phyloP scores from a whole-genome alignment of 2,329 filamentous ascomycete genomes.

The Zymoseptoria ardabiliae region DNA sequence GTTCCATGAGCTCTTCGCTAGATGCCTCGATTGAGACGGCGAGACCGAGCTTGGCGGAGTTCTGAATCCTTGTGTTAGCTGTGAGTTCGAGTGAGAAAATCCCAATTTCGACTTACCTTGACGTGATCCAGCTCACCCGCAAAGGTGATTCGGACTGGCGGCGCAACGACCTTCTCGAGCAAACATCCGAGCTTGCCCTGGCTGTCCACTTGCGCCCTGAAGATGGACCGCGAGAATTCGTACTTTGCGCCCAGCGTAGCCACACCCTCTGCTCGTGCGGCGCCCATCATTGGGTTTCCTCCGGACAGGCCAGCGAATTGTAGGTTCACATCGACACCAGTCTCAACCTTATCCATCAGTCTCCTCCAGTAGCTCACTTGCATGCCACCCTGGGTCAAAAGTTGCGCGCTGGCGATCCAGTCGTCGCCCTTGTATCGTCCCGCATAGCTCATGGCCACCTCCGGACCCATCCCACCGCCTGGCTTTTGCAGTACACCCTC shows the following conservation, averaged over 20 bases:
- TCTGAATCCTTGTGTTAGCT: constrained; percentile 46
- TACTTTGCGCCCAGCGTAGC: constrained; percentile 95
- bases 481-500: constrained; percentile 92
- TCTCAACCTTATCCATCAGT: constrained; percentile 90
- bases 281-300: constrained; percentile 61
- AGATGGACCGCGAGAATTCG: constrained; percentile 91
- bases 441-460: constrained; percentile 82
- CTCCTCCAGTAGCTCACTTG: constrained; percentile 91
- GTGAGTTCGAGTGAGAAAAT: not conserved
- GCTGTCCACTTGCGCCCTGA: constrained; percentile 93
- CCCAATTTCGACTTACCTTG: constrained; percentile 57
- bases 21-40: constrained; percentile 86
- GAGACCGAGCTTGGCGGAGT: constrained; percentile 89
- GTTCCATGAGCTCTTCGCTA: constrained; percentile 78
- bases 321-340: constrained; percentile 88
- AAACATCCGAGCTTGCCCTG: constrained; percentile 88
- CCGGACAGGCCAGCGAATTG: constrained; percentile 60
- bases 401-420: constrained; percentile 87
- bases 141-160: constrained; percentile 88
- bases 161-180: constrained; percentile 91
- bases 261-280: constrained; percentile 74
- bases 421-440: constrained; percentile 85
- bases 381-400: constrained; percentile 79
- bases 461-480: constrained; percentile 76
- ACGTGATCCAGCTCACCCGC: constrained; percentile 93